Percentiles rank a stretch among this genome's conserved stretches.
phyloP scores from a whole-genome alignment of 2,329 filamentous ascomycete genomes.

The Cladosporium phlei region DNA sequence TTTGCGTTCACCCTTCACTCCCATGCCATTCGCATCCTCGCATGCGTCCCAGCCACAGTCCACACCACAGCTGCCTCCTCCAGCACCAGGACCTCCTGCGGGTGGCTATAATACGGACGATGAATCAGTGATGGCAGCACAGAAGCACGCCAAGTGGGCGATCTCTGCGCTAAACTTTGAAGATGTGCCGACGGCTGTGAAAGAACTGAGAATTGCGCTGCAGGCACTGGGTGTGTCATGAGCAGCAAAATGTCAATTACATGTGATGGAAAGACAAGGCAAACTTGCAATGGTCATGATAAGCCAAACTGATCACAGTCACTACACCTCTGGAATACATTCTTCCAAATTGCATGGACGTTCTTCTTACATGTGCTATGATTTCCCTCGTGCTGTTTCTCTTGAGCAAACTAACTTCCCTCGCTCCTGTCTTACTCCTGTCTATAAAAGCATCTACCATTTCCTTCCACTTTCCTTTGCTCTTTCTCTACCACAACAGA shows the following conservation, averaged over 20 bases:
- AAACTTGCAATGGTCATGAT: neutral
- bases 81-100: neutral
- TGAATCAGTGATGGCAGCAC: constrained; percentile 67
- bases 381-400: too few relatives aligned
- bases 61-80: neutral
- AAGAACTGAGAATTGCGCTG: constrained; percentile 74
- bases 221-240: constrained; percentile 61
- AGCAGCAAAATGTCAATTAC: constrained; percentile 5
- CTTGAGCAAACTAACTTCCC: too few relatives aligned
- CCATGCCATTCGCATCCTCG: constrained; percentile 12
- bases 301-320: too few relatives aligned
- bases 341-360: too few relatives aligned
- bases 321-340: too few relatives aligned
- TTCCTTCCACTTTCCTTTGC: too few relatives aligned
- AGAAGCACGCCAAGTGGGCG: constrained; percentile 96
- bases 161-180: constrained; percentile 97
- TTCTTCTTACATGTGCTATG: too few relatives aligned
- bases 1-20: constrained; percentile 19
- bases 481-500: too few relatives aligned
- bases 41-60: constrained; percentile 6
- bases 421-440: too few relatives aligned
- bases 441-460: too few relatives aligned
- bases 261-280: neutral
- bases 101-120: constrained; percentile 52
- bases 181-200: constrained; percentile 83